Percentiles rank a stretch among this genome's conserved stretches.
phyloP scores from a whole-genome alignment of 495 filamentous ascomycete species.

The Schizothecium vesticola region DNA sequence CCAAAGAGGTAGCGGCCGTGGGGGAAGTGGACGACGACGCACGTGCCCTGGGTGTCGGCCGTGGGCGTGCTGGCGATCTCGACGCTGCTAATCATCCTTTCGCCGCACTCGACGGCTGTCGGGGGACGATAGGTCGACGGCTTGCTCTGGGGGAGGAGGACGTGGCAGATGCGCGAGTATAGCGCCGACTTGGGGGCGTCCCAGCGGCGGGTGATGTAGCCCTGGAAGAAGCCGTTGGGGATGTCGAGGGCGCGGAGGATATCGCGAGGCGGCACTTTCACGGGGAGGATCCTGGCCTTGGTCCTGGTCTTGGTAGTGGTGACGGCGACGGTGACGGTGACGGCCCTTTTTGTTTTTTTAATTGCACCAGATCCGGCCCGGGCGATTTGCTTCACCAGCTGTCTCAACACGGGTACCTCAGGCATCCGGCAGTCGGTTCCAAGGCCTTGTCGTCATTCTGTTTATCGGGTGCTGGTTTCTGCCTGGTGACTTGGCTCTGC shows the following conservation, averaged over 20 bases:
- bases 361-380: background rate
- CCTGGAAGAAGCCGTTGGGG: constrained; percentile 1
- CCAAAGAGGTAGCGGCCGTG: constrained; percentile 82
- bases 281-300: too few species aligned
- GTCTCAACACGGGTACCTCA: background rate
- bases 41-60: constrained; percentile 79
- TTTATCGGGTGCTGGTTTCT: too few species aligned
- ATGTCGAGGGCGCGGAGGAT: background rate
- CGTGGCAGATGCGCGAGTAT: constrained; percentile 25
- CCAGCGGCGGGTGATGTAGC: constrained; percentile 1
- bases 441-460: background rate
- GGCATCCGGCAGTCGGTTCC: background rate
- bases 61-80: constrained; percentile 80
- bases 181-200: constrained; percentile 13
- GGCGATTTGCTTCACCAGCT: background rate
- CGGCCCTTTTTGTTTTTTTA: background rate
- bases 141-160: background rate
- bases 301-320: background rate
- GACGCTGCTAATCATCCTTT: constrained; percentile 60
- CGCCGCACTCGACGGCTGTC: background rate
- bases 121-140: background rate
- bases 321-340: background rate
- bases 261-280: too few species aligned
- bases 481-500: too few species aligned
- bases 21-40: constrained; percentile 69